Conservation (phyloP, 306 rosid species). For the Inga laurina region DNA sequence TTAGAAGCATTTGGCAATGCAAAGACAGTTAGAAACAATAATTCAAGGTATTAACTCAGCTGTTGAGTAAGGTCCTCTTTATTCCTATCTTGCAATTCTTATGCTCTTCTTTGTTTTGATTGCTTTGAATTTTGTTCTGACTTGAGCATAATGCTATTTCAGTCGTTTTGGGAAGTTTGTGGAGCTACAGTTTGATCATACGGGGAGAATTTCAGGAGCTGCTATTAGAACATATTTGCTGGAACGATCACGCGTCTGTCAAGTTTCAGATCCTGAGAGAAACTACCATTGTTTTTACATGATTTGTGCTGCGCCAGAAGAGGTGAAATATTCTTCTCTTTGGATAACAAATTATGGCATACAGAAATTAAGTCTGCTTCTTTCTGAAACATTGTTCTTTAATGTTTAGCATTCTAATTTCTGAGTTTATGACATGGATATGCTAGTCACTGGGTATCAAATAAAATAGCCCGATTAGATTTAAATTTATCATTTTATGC, state of each 20-base stretch:
- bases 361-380: background rate
- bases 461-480: background rate
- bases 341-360: background rate
- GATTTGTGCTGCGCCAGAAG: slow-evolving; percentile 1
- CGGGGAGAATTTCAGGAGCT: background rate
- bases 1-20: background rate
- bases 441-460: background rate
- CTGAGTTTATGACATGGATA: background rate
- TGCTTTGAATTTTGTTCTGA: background rate
- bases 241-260: slow-evolving; percentile 6
- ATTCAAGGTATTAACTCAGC: background rate
- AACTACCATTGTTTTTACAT: background rate
- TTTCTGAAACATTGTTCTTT: background rate
- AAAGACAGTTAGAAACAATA: background rate
- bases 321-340: background rate
- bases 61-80: background rate
- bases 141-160: background rate
- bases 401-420: background rate
- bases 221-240: background rate
- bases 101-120: background rate
- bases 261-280: slow-evolving; percentile 1
- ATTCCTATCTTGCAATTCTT: background rate
- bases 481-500: background rate
- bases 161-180: background rate
- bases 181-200: background rate